Percentiles rank a stretch among this genome's conserved stretches.
Evolutionary conservation across 2,329 filamentous ascomycete genomes (phyloP).

Genomic region (Pseudocercospora eumusae): DNA sequence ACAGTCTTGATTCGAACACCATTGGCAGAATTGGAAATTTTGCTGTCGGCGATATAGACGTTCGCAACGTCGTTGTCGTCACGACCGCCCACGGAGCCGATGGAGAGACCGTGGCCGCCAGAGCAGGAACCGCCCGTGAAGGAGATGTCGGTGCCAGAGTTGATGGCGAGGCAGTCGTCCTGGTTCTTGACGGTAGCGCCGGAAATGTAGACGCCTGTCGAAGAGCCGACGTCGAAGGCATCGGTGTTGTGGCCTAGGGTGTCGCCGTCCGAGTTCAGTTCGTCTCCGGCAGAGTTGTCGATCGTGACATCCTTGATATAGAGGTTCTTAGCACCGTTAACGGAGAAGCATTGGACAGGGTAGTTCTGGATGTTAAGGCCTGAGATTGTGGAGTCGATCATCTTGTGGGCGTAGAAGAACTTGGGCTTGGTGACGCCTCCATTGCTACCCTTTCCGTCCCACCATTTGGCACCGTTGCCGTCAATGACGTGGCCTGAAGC

Average conservation of each 20-base stretch:
- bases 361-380: slow-evolving; percentile 47
- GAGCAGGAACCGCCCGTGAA: slow-evolving; percentile 33
- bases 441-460: slow-evolving; percentile 52
- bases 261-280: slow-evolving; percentile 40
- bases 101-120: slow-evolving; percentile 32
- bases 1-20: slow-evolving; percentile 61
- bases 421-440: slow-evolving; percentile 48
- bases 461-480: slow-evolving; percentile 47
- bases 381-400: slow-evolving; percentile 43
- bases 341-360: slow-evolving; percentile 45
- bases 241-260: slow-evolving; percentile 44
- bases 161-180: slow-evolving; percentile 40
- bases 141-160: slow-evolving; percentile 34
- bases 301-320: slow-evolving; percentile 43
- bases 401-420: slow-evolving; percentile 45
- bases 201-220: slow-evolving; percentile 34
- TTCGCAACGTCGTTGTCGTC: slow-evolving; percentile 55
- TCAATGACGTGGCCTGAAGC: slow-evolving; percentile 57
- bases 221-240: slow-evolving; percentile 41
- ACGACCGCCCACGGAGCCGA: slow-evolving; percentile 54
- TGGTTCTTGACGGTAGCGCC: slow-evolving; percentile 39
- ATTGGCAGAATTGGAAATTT: slow-evolving; percentile 56
- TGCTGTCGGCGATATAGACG: slow-evolving; percentile 54
- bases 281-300: slow-evolving; percentile 45
- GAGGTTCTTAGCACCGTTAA: slow-evolving; percentile 40